Conservation (phyloP, 2,329 filamentous ascomycete species). For the Aspergillus sp. region DNA sequence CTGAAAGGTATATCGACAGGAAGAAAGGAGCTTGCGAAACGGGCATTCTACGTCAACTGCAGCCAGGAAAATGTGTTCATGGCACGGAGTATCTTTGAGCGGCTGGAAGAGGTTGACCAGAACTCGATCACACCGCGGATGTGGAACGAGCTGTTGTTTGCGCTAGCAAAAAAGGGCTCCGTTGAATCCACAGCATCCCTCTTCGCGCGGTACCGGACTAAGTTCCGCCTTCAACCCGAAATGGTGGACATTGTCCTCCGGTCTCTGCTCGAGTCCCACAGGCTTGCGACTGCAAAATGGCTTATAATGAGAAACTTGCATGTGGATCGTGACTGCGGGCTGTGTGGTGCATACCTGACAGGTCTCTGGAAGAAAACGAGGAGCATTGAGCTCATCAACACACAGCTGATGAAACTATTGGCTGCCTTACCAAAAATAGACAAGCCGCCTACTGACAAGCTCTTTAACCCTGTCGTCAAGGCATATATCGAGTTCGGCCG, state of each 20-base stretch:
- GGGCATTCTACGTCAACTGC: conserved; percentile 31
- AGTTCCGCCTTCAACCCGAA: conserved; percentile 22
- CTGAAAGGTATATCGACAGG: conserved; percentile 18
- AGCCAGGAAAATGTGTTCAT: conserved; percentile 31
- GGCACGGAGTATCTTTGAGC: conserved; percentile 31
- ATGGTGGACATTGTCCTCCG: conserved; percentile 32
- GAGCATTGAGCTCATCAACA: conserved; percentile 29
- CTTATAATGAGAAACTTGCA: conserved; percentile 28
- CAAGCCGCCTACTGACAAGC: conserved; percentile 29
- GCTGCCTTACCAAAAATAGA: conserved; percentile 19
- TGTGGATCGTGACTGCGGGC: conserved; percentile 27
- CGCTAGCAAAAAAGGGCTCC: conserved; percentile 28
- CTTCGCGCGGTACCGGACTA: conserved; percentile 22
- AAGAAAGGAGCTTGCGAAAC: conserved; percentile 23
- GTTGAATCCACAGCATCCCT: conserved; percentile 32
- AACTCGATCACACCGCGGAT: conserved; percentile 21
- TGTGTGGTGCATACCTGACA: conserved; percentile 32
- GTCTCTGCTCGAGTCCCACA: conserved; percentile 31
- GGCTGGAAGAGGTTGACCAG: conserved; percentile 25
- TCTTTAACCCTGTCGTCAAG: conserved; percentile 36
- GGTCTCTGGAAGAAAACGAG: conserved; percentile 36
- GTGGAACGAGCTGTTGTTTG: conserved; percentile 32
- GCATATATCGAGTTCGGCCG: conserved; percentile 33
- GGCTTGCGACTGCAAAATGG: conserved; percentile 31
- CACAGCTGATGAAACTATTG: conserved; percentile 26